Evolutionary conservation across 495 filamentous ascomycete species (phyloP).

Genomic region (Penicillium coprophilum): DNA sequence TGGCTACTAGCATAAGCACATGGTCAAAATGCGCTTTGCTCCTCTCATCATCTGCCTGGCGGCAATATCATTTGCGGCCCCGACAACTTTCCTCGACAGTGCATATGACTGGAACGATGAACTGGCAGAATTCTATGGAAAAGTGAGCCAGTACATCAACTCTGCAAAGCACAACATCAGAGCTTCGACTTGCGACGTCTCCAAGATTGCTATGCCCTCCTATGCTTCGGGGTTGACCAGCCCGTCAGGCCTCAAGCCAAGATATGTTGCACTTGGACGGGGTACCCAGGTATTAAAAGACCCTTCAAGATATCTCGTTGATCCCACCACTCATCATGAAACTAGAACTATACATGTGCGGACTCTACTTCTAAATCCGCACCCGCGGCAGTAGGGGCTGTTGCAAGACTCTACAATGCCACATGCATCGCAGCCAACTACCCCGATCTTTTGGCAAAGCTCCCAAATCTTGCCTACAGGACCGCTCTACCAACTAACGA

Average conservation of each 20-base stretch:
- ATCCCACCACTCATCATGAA: slow-evolving; percentile 7
- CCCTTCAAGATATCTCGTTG: background rate
- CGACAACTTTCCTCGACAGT: slow-evolving; percentile 33
- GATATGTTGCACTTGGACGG: slow-evolving; percentile 80
- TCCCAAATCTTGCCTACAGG: slow-evolving; percentile 41
- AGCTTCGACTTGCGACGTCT: slow-evolving; percentile 36
- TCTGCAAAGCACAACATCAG: slow-evolving; percentile 19
- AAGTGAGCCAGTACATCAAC: slow-evolving; percentile 42
- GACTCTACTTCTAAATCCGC: slow-evolving; percentile 51
- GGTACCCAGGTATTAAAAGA: slow-evolving; percentile 60
- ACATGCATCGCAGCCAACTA: slow-evolving; percentile 71
- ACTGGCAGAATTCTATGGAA: slow-evolving; percentile 37
- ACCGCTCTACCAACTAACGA: slow-evolving; percentile 44
- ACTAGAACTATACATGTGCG: slow-evolving; percentile 85
- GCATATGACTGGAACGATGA: slow-evolving; percentile 41
- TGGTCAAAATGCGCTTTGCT: slow-evolving; percentile 34
- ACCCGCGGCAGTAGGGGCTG: slow-evolving; percentile 69
- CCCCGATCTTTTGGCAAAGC: slow-evolving; percentile 58
- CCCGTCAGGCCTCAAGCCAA: slow-evolving; percentile 57
- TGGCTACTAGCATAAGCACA: slow-evolving; percentile 4
- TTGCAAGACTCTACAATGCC: slow-evolving; percentile 84
- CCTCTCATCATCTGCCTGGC: slow-evolving; percentile 31
- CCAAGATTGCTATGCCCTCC: slow-evolving; percentile 40
- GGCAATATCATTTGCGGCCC: slow-evolving; percentile 38
- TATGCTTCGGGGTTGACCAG: slow-evolving; percentile 53